phyloP scores from a whole-genome alignment of 2,329 filamentous ascomycete species.

The Rhinocladiella similis region DNA sequence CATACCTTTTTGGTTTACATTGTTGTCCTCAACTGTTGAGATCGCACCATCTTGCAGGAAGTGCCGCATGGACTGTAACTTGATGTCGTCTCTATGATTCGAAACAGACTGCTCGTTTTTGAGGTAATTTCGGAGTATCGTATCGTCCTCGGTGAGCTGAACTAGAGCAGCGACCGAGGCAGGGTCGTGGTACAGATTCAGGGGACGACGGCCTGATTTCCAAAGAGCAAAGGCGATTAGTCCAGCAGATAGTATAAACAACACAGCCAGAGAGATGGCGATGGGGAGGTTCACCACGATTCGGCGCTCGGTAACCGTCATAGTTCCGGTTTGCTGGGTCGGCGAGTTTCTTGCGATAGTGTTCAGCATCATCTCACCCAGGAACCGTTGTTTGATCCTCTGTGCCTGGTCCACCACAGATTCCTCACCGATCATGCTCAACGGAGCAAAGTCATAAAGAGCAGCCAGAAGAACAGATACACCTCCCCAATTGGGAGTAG shows the following conservation, averaged over 20 bases:
- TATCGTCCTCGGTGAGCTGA: constrained; percentile 3
- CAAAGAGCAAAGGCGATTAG: constrained; percentile 1
- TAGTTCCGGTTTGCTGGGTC: background rate
- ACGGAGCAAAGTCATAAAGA: constrained; percentile 25
- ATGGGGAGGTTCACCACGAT: constrained; percentile 4
- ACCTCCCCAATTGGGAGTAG: constrained; percentile 16
- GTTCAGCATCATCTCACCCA: constrained; percentile 7
- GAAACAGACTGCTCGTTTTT: background rate
- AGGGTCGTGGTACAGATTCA: constrained; percentile 10
- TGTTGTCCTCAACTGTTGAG: background rate
- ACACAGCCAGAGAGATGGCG: constrained; percentile 1
- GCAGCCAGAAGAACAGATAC: constrained; percentile 23
- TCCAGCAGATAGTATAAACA: constrained; percentile 4
- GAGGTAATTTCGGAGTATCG: constrained; percentile 1
- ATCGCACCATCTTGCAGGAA: background rate
- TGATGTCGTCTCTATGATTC: background rate
- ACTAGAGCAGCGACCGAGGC: constrained; percentile 7
- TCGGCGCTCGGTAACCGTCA: background rate
- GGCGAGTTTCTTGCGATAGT: background rate
- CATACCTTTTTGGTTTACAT: background rate
- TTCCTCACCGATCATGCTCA: background rate
- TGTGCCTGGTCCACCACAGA: constrained; percentile 1
- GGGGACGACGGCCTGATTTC: background rate
- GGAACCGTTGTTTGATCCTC: constrained; percentile 14
- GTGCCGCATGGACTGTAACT: background rate